Evolutionary conservation across 192 early-diverging fungal species (phyloP).

Genomic region (Umbelopsis vinacea): DNA sequence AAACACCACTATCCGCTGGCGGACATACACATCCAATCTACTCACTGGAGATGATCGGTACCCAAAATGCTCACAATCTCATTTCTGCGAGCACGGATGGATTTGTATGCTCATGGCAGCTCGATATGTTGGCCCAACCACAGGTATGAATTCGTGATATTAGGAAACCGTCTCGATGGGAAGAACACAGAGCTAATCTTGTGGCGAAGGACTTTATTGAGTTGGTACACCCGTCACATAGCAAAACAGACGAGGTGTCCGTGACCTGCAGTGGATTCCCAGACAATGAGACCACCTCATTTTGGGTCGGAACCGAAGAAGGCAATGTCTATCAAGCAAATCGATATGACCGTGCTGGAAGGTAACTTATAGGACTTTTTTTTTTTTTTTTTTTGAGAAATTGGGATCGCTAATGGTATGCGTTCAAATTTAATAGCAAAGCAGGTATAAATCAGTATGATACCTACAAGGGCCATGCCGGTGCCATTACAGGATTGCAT

Average conservation of each 20-base stretch:
- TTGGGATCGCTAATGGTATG: neutral
- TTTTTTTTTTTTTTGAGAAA: neutral
- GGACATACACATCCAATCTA: slow-evolving; percentile 99
- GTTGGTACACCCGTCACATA: slow-evolving; percentile 72
- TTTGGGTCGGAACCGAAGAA: slow-evolving; percentile 97
- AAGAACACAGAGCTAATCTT: neutral
- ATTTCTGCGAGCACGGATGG: slow-evolving; percentile 96
- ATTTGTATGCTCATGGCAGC: slow-evolving; percentile 93
- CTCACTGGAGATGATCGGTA: slow-evolving; percentile 87
- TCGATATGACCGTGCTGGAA: slow-evolving; percentile 93
- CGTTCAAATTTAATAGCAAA: slow-evolving; percentile 60
- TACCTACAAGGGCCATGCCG: slow-evolving; percentile 86
- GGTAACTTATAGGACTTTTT: slow-evolving; percentile 50
- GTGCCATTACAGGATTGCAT: slow-evolving; percentile 84
- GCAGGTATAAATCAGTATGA: slow-evolving; percentile 92
- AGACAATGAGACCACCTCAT: slow-evolving; percentile 88
- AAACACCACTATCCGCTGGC: slow-evolving; percentile 88
- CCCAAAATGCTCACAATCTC: slow-evolving; percentile 93
- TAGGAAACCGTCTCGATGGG: neutral
- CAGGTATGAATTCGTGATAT: slow-evolving; percentile 51
- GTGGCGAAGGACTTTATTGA: slow-evolving; percentile 75
- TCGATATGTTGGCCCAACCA: slow-evolving; percentile 98
- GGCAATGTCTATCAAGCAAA: slow-evolving; percentile 94
- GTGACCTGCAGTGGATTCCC: slow-evolving; percentile 92
- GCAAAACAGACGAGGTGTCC: slow-evolving; percentile 91